Percentiles rank a stretch among this genome's conserved stretches.
These are phyloP conservation scores for Lolium perenne DNA, from an alignment of 176 grass and related monocot genomes.

Conservation along the genomic window DNA sequence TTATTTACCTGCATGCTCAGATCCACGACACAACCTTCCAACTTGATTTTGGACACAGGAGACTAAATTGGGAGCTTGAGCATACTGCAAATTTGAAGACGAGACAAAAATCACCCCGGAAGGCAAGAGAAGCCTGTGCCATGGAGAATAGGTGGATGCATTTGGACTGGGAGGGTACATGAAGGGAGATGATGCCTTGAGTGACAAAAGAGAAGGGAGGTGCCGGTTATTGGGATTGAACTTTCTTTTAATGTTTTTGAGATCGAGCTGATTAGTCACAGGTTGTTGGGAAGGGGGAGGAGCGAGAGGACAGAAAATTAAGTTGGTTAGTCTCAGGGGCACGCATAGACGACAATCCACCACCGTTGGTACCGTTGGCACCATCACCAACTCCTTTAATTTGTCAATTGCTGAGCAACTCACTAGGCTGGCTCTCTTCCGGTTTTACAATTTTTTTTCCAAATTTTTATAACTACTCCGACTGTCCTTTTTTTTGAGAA, in stretches of 20 bases:
- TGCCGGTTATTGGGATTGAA: neutral
- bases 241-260: too few relatives aligned
- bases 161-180: neutral
- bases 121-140: neutral
- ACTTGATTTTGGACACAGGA: neutral
- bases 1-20: neutral
- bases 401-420: neutral
- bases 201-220: neutral
- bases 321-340: too few relatives aligned
- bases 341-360: too few relatives aligned
- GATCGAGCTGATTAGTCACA: too few relatives aligned
- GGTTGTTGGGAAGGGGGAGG: too few relatives aligned
- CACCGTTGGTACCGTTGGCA: too few relatives aligned
- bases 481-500: too few relatives aligned
- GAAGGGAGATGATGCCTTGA: constrained; percentile 1
- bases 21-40: neutral
- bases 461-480: neutral
- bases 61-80: neutral
- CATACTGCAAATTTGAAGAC: neutral
- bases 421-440: neutral
- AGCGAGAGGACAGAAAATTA: too few relatives aligned
- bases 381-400: neutral
- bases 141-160: neutral
- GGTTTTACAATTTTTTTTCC: neutral
- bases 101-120: neutral